These are phyloP conservation scores for Jamesozyma piceae DNA, from an alignment of 805 yeast species.

Conservation along the genomic window DNA sequence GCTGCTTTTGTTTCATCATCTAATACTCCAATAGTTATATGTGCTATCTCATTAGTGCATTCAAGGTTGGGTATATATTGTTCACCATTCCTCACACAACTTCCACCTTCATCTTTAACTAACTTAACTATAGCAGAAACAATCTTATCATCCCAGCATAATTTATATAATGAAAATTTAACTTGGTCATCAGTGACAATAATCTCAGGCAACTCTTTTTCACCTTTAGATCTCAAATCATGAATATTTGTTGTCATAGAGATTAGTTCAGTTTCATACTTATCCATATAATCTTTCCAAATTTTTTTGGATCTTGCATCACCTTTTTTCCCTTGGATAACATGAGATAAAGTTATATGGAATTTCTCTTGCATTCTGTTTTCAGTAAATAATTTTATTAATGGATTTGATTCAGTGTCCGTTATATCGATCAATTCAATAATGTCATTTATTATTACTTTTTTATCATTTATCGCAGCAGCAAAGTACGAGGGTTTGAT, in stretches of 20 bases:
- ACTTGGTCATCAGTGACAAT: conserved; percentile 26
- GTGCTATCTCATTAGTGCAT: conserved; percentile 42
- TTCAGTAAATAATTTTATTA: conserved; percentile 1
- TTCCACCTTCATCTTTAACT: conserved; percentile 2
- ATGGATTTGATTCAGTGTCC: background rate
- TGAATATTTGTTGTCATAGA: background rate
- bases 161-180: conserved; percentile 33
- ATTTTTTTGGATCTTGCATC: conserved; percentile 16
- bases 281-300: conserved; percentile 23
- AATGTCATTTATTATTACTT: conserved; percentile 10
- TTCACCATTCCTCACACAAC: conserved; percentile 7
- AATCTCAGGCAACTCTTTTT: background rate
- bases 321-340: conserved; percentile 26
- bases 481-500: conserved; percentile 40
- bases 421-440: conserved; percentile 1
- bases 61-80: conserved; percentile 11
- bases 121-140: conserved; percentile 45
- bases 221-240: background rate
- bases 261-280: conserved; percentile 12
- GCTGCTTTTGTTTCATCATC: conserved; percentile 38
- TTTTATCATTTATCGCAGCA: conserved; percentile 28
- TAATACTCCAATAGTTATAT: conserved; percentile 65
- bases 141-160: conserved; percentile 44
- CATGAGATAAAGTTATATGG: conserved; percentile 62
- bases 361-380: conserved; percentile 43